A percentile compares a stretch with the other conserved stretches of the same genome.
Conservation (phyloP, 169 alveolate genomes). For the Eimeria sp. region DNA sequence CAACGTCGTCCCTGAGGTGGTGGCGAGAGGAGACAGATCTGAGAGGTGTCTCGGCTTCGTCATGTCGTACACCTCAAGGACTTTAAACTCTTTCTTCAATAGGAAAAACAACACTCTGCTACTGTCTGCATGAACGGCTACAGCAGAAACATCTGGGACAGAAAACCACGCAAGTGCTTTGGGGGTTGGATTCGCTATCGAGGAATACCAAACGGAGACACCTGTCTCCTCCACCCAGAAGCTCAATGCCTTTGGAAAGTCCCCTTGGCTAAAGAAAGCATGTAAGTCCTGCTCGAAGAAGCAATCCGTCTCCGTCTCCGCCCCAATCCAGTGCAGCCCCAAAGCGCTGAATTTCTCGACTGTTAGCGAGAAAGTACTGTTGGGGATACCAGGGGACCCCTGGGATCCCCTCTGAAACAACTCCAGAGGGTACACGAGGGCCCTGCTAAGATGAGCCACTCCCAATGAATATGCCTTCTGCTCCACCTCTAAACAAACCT, state of each 20-base stretch:
- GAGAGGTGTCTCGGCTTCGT: neutral
- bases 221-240: slow-evolving; percentile 35
- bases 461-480: neutral
- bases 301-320: neutral
- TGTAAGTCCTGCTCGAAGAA: neutral
- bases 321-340: slow-evolving; percentile 58
- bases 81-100: neutral
- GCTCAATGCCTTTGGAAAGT: slow-evolving; percentile 56
- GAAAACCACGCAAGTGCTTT: neutral
- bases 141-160: neutral
- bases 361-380: neutral
- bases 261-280: neutral
- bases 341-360: slow-evolving; percentile 12
- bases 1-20: neutral
- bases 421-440: neutral
- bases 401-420: neutral
- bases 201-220: slow-evolving; percentile 13
- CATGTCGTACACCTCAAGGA: slow-evolving; percentile 17
- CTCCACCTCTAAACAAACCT: slow-evolving; percentile 16
- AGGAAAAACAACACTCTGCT: neutral
- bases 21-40: neutral
- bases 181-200: slow-evolving; percentile 14
- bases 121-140: neutral
- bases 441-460: neutral
- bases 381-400: neutral